Evolutionary conservation across 139 green algal species (phyloP).

Genomic region (Trebouxia sp.): DNA sequence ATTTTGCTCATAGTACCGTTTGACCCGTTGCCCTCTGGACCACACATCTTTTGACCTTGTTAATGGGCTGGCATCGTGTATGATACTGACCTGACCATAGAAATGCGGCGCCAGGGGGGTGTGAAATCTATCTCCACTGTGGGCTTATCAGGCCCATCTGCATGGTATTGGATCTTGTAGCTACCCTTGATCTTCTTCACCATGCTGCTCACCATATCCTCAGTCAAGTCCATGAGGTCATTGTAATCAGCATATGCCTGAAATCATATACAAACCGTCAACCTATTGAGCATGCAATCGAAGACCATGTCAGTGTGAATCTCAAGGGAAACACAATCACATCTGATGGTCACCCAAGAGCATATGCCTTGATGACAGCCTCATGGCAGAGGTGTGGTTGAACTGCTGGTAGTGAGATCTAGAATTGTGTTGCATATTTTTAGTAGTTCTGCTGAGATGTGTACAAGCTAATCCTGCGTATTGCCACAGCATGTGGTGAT

Average conservation of each 20-base stretch:
- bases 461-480: no score
- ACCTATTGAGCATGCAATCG: no score
- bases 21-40: no score
- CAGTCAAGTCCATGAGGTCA: constrained; percentile 96
- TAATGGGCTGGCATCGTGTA: no score
- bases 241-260: constrained; percentile 99
- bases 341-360: not conserved
- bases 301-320: not conserved
- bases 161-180: constrained; percentile 96
- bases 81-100: constrained; percentile 49
- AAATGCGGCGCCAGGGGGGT: constrained; percentile 83
- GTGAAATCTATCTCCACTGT: constrained; percentile 97
- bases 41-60: no score
- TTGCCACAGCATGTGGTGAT: no score
- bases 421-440: not conserved
- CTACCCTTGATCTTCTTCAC: constrained; percentile 87
- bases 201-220: constrained; percentile 92
- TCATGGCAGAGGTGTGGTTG: no score
- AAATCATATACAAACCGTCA: no score
- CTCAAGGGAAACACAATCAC: not conserved
- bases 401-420: no score
- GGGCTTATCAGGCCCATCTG: constrained; percentile 81
- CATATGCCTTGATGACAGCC: not conserved
- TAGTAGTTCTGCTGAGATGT: no score
- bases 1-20: no score